Evolutionary conservation across 192 early-diverging fungal genomes (phyloP).

Genomic region (Linderina pennispora): DNA sequence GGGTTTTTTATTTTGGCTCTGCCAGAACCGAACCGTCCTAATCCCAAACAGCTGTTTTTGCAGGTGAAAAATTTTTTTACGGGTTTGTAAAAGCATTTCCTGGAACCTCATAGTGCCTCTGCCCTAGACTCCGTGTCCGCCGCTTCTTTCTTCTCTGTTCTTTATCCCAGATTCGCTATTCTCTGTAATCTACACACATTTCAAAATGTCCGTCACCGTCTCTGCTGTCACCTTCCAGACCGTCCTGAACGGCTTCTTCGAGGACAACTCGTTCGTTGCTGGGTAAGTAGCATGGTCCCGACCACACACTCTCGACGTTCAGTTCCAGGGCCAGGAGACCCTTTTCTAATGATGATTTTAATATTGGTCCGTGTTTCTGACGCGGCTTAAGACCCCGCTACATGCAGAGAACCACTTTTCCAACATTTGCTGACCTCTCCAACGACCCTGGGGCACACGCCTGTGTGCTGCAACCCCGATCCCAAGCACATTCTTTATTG

Average conservation of each 20-base stretch:
- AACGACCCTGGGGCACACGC: no score
- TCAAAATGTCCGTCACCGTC: constrained; percentile 62
- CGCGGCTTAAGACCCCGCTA: constrained; percentile 59
- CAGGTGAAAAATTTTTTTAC: constrained; percentile 2
- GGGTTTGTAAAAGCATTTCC: constrained; percentile 2
- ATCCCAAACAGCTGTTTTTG: no score
- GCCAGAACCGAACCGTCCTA: no score
- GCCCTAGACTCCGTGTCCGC: no score
- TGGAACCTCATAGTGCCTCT: no score
- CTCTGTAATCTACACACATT: constrained; percentile 1
- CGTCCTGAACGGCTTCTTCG: constrained; percentile 71
- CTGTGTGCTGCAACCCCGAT: no score
- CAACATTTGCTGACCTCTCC: constrained; percentile 29
- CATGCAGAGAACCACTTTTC: constrained; percentile 42
- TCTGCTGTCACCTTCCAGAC: constrained; percentile 56
- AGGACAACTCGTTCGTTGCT: constrained; percentile 69
- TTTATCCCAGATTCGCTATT: neutral
- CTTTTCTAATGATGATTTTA: constrained; percentile 51
- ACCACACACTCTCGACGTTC: no score
- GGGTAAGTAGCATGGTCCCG: constrained; percentile 61
- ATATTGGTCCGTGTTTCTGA: constrained; percentile 58
- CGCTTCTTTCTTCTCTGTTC: constrained; percentile 6
- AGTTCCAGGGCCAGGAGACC: no score
- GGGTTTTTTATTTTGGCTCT: constrained; percentile 7
- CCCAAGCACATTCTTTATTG: no score